Evolutionary conservation across 306 rosid genomes (phyloP).

Genomic region (Sphenostylis stenocarpa): DNA sequence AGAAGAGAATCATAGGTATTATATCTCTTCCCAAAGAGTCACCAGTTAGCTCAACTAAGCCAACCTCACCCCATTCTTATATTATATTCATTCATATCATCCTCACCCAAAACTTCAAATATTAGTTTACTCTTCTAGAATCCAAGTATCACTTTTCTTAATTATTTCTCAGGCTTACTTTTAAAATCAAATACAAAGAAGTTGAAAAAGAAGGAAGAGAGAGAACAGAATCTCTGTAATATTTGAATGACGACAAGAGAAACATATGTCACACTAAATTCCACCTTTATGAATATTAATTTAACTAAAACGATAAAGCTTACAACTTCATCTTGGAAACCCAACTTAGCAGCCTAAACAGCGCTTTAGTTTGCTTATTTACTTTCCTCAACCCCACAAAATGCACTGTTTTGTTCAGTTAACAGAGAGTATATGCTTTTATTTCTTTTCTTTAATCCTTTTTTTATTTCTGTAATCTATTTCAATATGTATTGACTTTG

Average conservation of each 20-base stretch:
- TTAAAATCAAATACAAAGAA: background rate
- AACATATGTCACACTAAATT: conserved; percentile 59
- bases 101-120: conserved; percentile 27
- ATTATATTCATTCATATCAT: conserved; percentile 21
- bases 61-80: conserved; percentile 13
- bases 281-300: conserved; percentile 45
- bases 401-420: conserved; percentile 39
- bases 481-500: conserved; percentile 50
- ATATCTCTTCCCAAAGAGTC: conserved; percentile 28
- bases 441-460: background rate
- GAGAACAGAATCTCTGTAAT: conserved; percentile 59
- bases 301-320: conserved; percentile 62
- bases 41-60: conserved; percentile 40
- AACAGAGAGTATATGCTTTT: conserved; percentile 54
- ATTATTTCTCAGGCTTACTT: background rate
- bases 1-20: conserved; percentile 26
- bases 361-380: conserved; percentile 41
- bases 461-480: conserved; percentile 7
- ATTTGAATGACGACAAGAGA: conserved; percentile 76
- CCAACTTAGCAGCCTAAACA: conserved; percentile 64
- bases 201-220: conserved; percentile 18
- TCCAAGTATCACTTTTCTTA: conserved; percentile 13
- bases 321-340: conserved; percentile 62
- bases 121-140: conserved; percentile 26
- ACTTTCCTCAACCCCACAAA: conserved; percentile 37